Percentiles rank a stretch among this genome's conserved stretches.
Conservation (phyloP, 345 rosid genomes). For the Luvunga scandens region DNA sequence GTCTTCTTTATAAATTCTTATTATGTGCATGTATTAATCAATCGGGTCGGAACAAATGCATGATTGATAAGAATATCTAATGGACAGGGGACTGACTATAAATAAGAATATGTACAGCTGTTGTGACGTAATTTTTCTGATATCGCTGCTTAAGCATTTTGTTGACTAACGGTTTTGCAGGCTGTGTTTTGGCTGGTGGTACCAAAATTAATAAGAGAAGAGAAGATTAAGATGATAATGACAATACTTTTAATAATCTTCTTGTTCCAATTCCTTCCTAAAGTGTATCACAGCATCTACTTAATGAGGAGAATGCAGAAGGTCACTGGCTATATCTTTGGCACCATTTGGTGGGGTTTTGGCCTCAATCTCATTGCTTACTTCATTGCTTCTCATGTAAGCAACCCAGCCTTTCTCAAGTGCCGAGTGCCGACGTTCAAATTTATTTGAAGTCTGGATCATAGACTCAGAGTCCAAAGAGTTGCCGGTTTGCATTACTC, state of each 20-base stretch:
- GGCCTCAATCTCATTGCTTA: constrained; percentile 87
- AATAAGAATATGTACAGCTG: not conserved
- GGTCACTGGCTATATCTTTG: constrained; percentile 90
- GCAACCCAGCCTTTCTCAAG: not conserved
- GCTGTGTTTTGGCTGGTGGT: constrained; percentile 73
- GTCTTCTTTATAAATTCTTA: too few relatives aligned
- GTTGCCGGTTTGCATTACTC: not conserved
- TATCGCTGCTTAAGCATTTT: not conserved
- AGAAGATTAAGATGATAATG: constrained; percentile 59
- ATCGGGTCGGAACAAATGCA: too few relatives aligned
- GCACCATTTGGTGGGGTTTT: constrained; percentile 98
- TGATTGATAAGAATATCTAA: too few relatives aligned
- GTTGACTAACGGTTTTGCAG: constrained; percentile 32
- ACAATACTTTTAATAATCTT: constrained; percentile 54
- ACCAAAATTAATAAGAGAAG: constrained; percentile 65
- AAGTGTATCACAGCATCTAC: constrained; percentile 77
- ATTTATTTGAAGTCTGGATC: not conserved
- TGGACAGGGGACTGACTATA: not conserved
- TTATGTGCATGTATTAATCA: too few relatives aligned
- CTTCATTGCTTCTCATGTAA: constrained; percentile 88
- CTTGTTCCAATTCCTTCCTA: constrained; percentile 67
- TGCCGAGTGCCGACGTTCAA: too few relatives aligned
- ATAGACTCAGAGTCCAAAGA: not conserved
- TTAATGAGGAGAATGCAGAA: constrained; percentile 80
- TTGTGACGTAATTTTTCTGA: not conserved